phyloP scores from a whole-genome alignment of 2,329 filamentous ascomycete genomes.

The Aureobasidium namibiae region DNA sequence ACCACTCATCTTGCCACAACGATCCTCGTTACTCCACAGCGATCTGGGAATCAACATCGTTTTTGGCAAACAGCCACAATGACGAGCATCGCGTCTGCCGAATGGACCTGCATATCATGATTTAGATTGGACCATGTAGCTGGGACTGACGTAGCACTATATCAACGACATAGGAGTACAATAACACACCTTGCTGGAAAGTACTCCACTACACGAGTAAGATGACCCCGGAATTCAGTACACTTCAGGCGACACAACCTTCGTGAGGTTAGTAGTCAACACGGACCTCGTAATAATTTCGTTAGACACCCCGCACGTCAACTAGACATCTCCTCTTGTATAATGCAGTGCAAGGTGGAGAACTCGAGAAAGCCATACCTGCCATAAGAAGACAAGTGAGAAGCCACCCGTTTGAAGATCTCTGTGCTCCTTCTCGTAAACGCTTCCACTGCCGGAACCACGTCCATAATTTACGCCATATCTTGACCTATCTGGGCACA shows the following conservation, averaged over 20 bases:
- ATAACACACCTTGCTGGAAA: no score
- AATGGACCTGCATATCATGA: slow-evolving; percentile 1
- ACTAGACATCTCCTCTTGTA: neutral
- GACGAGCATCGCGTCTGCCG: neutral
- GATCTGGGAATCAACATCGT: neutral
- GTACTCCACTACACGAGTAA: neutral
- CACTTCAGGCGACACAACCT: neutral
- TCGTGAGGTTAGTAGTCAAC: neutral
- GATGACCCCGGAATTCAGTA: neutral
- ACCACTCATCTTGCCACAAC: neutral
- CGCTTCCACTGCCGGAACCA: neutral
- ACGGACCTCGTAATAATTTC: neutral
- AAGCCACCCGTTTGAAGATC: neutral
- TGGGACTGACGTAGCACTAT: slow-evolving; percentile 2
- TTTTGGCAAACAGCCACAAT: neutral
- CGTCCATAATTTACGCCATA: neutral
- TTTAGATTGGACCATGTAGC: neutral
- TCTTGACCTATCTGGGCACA: neutral
- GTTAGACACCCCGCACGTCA: neutral
- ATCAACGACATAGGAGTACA: neutral
- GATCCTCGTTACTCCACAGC: neutral
- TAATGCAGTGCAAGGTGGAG: neutral
- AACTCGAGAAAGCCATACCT: neutral
- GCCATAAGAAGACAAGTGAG: neutral
- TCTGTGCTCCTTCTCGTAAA: neutral